Conservation (phyloP, 768 basidiomycete genomes). For the Tulasnella sp. region DNA sequence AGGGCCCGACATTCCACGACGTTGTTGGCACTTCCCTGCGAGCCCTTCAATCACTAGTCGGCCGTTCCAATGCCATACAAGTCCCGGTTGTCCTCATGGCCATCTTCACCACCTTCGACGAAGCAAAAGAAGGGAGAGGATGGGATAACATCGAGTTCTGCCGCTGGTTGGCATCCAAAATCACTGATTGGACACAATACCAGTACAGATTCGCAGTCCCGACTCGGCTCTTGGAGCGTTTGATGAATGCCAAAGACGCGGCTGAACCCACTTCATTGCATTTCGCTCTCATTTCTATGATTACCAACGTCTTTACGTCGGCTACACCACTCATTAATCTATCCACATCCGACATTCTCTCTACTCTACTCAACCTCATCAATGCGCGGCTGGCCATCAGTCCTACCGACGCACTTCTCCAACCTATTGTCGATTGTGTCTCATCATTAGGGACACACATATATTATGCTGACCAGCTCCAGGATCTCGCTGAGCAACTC, state of each 20-base stretch:
- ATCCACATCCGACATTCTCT: slow-evolving; percentile 80
- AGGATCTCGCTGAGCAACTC: slow-evolving; percentile 79
- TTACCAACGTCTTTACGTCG: slow-evolving; percentile 72
- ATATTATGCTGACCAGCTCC: slow-evolving; percentile 93
- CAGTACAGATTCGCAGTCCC: slow-evolving; percentile 90
- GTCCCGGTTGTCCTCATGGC: slow-evolving; percentile 62
- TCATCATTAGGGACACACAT: slow-evolving; percentile 80
- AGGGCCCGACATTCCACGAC: slow-evolving; percentile 63
- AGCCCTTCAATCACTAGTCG: slow-evolving; percentile 58
- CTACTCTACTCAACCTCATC: slow-evolving; percentile 63
- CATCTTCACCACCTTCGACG: slow-evolving; percentile 55
- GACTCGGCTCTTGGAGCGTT: slow-evolving; percentile 68
- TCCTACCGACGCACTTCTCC: slow-evolving; percentile 53
- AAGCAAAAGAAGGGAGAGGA: slow-evolving; percentile 31
- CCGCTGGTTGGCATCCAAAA: slow-evolving; percentile 68
- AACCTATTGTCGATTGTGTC: slow-evolving; percentile 62
- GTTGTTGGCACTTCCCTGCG: slow-evolving; percentile 66
- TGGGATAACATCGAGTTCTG: slow-evolving; percentile 67
- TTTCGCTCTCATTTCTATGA: slow-evolving; percentile 60
- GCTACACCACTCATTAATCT: slow-evolving; percentile 77
- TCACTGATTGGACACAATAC: slow-evolving; percentile 82
- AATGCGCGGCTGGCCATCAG: slow-evolving; percentile 57
- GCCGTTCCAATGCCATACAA: slow-evolving; percentile 67
- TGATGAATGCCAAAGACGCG: slow-evolving; percentile 52
- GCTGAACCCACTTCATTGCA: slow-evolving; percentile 41